Base-by-base conservation (phyloP, 1,139 yeast species). In the Suhomyces kunorum region DNA sequence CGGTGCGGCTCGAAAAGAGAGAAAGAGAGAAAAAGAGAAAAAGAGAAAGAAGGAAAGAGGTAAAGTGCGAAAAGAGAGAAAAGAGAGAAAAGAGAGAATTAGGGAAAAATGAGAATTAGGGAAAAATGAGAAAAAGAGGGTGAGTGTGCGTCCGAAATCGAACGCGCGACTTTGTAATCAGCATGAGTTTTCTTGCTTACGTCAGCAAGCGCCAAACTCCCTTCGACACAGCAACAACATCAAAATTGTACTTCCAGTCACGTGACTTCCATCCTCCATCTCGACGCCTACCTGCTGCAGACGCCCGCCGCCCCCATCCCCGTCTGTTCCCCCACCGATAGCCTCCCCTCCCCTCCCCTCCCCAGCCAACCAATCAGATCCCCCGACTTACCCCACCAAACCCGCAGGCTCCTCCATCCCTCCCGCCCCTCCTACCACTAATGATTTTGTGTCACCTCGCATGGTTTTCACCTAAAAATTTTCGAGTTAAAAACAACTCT, bases 381-480 rank as follows among this genome's bases (percentile, higher is more conserved):
- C 24, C n/a, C 24, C 24, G n/a, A 9, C 11, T 9, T 20, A 11
- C 24, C n/a, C 33, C 18, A 16, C 23, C 34, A 12, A 16, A 28
- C 16, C 28, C 12, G 23, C 28, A 17, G 28, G 22, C 28, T 12
- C 12, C 17, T 12, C 34, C 28, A 14, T 11, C 24, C 24, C 8
- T 20, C 24, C 11, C 24, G 24, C 24, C 8, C 24, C 11, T n/a
- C 24, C 11, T n/a, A 14, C 16, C 12, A 25, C 15, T 14, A 20
- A 12, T 26, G 38, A 12, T 24, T 40, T 40, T 40, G 43, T 40
- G 44, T 34, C 20, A 33, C 36, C 5, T 28, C 35, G 34, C 30
- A 32, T 28, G 25, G 16, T 35, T 36, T 35, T 39, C 40, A 39
- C 35, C 34, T 30, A 40, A 40, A 40, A 29, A 34, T 40, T 40